Evolutionary conservation across 2,329 filamentous ascomycete species (phyloP).

Genomic region (Tolypocladium pustulatum): DNA sequence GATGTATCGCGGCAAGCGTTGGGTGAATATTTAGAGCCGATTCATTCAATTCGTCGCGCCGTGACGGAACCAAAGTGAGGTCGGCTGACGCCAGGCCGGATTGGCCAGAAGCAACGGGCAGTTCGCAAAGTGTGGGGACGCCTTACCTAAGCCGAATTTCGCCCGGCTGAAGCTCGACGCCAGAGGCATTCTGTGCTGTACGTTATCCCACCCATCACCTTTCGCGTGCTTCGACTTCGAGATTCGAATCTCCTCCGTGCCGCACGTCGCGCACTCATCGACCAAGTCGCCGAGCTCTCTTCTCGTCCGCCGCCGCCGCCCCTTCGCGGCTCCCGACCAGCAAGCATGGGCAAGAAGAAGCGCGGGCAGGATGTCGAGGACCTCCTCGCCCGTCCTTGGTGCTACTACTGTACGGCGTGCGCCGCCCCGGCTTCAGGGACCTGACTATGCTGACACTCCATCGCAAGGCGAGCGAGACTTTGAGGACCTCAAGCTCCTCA

Average conservation of each 20-base stretch:
- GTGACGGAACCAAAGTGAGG: not conserved
- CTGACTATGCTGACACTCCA: not conserved
- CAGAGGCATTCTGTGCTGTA: not conserved
- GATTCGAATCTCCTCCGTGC: not conserved
- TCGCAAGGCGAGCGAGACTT: constrained; percentile 77
- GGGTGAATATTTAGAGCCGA: too few relatives aligned
- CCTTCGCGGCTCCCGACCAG: constrained; percentile 3
- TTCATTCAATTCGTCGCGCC: too few relatives aligned
- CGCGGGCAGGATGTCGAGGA: constrained; percentile 80
- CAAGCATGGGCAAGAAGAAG: constrained; percentile 82
- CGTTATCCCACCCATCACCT: not conserved
- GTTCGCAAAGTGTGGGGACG: not conserved
- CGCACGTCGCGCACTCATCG: not conserved
- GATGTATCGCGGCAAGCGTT: too few relatives aligned
- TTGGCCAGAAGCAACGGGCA: not conserved
- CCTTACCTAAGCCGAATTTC: not conserved
- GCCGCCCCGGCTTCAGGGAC: constrained; percentile 1
- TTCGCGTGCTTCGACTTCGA: not conserved
- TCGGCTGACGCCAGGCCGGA: not conserved
- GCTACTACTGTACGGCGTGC: constrained; percentile 71
- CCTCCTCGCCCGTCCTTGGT: constrained; percentile 80
- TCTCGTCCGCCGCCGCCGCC: not conserved
- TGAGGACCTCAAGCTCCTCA: constrained; percentile 91
- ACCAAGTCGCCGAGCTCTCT: not conserved
- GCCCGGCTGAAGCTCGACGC: not conserved